Percentiles rank a stretch among this genome's conserved stretches.
phyloP scores from a whole-genome alignment of 257 asterid genomes.

The Solanum gracilifrons region DNA sequence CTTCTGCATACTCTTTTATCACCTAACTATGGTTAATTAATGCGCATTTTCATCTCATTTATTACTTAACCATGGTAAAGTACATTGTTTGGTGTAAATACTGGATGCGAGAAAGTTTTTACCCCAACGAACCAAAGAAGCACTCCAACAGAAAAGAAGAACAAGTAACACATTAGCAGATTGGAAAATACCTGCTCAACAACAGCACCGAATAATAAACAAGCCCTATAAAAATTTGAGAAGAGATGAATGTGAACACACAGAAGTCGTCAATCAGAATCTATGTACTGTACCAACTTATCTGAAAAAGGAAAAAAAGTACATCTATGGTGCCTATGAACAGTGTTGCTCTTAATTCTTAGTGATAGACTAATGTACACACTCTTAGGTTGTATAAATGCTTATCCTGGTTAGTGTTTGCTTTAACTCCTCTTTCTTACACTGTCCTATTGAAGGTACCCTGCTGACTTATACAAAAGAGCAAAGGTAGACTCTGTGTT shows the following conservation, averaged over 20 bases:
- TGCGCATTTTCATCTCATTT: background rate
- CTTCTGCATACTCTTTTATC: background rate
- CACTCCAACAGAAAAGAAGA: background rate
- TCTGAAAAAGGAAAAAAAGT: background rate
- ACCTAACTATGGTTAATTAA: background rate
- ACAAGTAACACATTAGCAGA: background rate
- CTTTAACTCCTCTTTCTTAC: background rate
- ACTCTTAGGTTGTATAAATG: background rate
- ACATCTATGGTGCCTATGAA: background rate
- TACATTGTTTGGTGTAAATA: background rate
- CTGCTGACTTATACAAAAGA: constrained; percentile 64
- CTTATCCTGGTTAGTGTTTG: background rate
- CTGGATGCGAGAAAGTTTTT: background rate
- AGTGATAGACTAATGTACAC: background rate
- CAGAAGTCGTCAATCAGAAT: background rate
- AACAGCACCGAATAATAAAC: background rate
- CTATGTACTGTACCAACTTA: background rate
- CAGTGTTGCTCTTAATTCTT: background rate
- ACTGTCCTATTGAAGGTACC: constrained; percentile 49
- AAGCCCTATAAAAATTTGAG: background rate
- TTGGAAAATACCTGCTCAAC: background rate
- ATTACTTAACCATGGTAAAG: background rate
- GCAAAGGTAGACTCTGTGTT: constrained; percentile 74
- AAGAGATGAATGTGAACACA: background rate
- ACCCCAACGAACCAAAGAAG: background rate